phyloP scores from a whole-genome alignment of 148 eudicot genomes.

The Hydrangea macrophylla region DNA sequence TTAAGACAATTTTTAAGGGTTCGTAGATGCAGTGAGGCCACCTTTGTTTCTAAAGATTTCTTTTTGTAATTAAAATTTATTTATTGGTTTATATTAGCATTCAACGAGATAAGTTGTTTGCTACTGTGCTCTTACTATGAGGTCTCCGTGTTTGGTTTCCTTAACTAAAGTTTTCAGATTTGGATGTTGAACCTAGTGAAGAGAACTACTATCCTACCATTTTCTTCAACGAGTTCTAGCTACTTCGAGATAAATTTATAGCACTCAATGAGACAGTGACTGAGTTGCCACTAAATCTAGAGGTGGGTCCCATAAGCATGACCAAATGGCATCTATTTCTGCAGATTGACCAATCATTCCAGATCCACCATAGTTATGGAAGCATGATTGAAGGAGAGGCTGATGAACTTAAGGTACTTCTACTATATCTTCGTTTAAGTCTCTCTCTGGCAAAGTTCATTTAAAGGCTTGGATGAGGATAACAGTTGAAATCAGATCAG shows the following conservation, averaged over 20 bases:
- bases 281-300: constrained; percentile 77
- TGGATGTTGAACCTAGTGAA: constrained; percentile 71
- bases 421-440: not conserved
- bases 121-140: not conserved
- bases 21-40: not conserved
- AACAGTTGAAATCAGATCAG: not conserved
- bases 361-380: constrained; percentile 90
- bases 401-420: constrained; percentile 90
- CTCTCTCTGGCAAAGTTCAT: not conserved
- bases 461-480: not conserved
- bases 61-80: not conserved
- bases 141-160: constrained; percentile 25
- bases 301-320: constrained; percentile 96
- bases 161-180: constrained; percentile 58
- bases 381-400: constrained; percentile 99
- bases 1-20: no score
- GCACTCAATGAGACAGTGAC: constrained; percentile 73
- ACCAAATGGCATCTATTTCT: constrained; percentile 94
- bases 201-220: constrained; percentile 88
- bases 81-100: not conserved
- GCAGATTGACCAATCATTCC: constrained; percentile 97
- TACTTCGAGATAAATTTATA: constrained; percentile 86
- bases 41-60: not conserved
- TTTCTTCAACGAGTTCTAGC: constrained; percentile 94
- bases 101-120: not conserved